Conservation (phyloP, 306 rosid species). For the Lathyrus oleraceus region DNA sequence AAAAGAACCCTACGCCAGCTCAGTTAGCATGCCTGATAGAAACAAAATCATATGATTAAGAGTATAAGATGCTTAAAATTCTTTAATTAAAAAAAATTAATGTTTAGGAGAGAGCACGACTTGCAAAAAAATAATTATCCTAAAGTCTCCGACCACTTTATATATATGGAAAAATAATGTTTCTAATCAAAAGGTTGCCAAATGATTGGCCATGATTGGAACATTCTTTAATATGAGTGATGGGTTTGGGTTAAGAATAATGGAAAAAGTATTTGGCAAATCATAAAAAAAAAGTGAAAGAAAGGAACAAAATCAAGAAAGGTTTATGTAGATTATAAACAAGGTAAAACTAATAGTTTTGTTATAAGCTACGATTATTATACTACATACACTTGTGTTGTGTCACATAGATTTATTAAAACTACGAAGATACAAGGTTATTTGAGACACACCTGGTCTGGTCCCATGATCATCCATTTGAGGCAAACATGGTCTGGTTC, state of each 20-base stretch:
- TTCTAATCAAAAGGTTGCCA: slow-evolving; percentile 41
- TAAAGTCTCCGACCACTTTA: slow-evolving; percentile 38
- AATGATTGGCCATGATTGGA: slow-evolving; percentile 55
- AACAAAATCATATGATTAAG: slow-evolving; percentile 19
- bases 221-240: slow-evolving; percentile 42
- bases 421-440: slow-evolving; percentile 33
- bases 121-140: slow-evolving; percentile 8
- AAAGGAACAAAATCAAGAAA: slow-evolving; percentile 29
- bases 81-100: neutral
- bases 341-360: slow-evolving; percentile 21
- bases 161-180: slow-evolving; percentile 33
- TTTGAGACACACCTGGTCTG: slow-evolving; percentile 16
- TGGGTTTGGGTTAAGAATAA: slow-evolving; percentile 30
- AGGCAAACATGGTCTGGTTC: slow-evolving; percentile 29
- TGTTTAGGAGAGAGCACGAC: slow-evolving; percentile 17
- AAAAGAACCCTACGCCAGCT: slow-evolving; percentile 41
- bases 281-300: neutral
- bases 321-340: slow-evolving; percentile 9
- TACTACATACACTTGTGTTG: slow-evolving; percentile 25
- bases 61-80: neutral
- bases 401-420: slow-evolving; percentile 34
- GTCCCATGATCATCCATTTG: slow-evolving; percentile 23
- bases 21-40: slow-evolving; percentile 38
- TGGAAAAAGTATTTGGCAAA: slow-evolving; percentile 5
- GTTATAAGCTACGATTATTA: slow-evolving; percentile 27